Base-by-base conservation (phyloP, 2,329 filamentous ascomycete genomes). In the Ophidiomyces ophidiicola region DNA sequence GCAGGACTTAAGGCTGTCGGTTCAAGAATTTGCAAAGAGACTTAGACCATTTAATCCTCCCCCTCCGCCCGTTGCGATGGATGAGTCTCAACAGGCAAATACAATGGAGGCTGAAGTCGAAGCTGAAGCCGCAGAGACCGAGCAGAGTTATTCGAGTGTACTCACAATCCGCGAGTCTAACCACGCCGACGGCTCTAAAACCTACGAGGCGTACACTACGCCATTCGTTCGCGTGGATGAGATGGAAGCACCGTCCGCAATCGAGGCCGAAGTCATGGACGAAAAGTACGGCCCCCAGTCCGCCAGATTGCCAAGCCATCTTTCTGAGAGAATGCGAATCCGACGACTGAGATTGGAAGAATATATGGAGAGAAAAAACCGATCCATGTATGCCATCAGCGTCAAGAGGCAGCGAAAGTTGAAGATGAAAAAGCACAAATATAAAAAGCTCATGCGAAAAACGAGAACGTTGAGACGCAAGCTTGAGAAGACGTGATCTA, bases 341-440 rank as follows among this genome's bases (percentile, higher is more conserved):
- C 74, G 79, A 46, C 74, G 80, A 60, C 59, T 76, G 51, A 69
- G 65, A 44, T 75, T 72, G 43, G 70, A 76, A 46, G 69, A 75
- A 40, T 63, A 66, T 36, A 64, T 69, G 46, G 48, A 61, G 60
- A 36, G 47, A 41, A 42, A 46, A 45, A 50, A 59, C 42, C 62
- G 66, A 48, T 50, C 53, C 49, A 87, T 94, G 80, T 66, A 79
- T 45, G 75, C 85, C 47, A 85, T 98, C 58, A 93, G 84, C 57
- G 88, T 94, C 51, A 86, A 80, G 71, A 74, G 90, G 61, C 85
- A 93, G 64, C 72, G 86, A 57, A 92, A 90, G 68, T 68, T 94
- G 56, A 94, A 86, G 76, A 98, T 98, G 87, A 98, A 98, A 82
- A 98, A 96, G 76, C 88, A 96, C 75, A 98, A 98, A 78, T 94